Conservation (phyloP, 2,329 filamentous ascomycete genomes). For the Sarocladiaceae sp. region DNA sequence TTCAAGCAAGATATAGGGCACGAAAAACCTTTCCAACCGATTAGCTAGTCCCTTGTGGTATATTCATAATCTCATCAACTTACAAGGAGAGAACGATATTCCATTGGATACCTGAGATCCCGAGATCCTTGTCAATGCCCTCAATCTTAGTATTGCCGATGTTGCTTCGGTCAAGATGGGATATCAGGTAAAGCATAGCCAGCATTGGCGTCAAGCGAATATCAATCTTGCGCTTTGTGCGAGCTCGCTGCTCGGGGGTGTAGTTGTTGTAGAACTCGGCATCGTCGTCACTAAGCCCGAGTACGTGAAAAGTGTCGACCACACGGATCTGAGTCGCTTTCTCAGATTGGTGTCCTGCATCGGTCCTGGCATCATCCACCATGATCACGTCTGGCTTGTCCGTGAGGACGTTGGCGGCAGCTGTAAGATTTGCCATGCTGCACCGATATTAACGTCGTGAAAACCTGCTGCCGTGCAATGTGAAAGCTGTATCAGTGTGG, state of each 20-base stretch:
- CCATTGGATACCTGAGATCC: constrained; percentile 54
- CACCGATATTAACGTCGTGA: too few relatives aligned
- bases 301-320: constrained; percentile 24
- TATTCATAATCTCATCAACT: not conserved
- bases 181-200: constrained; percentile 53
- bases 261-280: constrained; percentile 22
- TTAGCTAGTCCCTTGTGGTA: not conserved
- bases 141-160: constrained; percentile 47
- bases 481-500: not conserved
- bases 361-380: constrained; percentile 9
- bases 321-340: constrained; percentile 17
- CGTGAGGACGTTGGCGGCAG: too few relatives aligned
- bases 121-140: constrained; percentile 24
- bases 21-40: constrained; percentile 44
- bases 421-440: too few relatives aligned
- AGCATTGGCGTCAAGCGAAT: constrained; percentile 39
- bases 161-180: constrained; percentile 51
- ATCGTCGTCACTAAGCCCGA: constrained; percentile 24
- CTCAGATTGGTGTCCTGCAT: constrained; percentile 8
- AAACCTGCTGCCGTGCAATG: too few relatives aligned
- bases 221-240: constrained; percentile 20
- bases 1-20: constrained; percentile 52
- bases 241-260: constrained; percentile 18
- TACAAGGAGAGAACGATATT: constrained; percentile 42
- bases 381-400: constrained; percentile 11